phyloP scores from a whole-genome alignment of 1,139 yeast species.

The Candida sanyaensis region DNA sequence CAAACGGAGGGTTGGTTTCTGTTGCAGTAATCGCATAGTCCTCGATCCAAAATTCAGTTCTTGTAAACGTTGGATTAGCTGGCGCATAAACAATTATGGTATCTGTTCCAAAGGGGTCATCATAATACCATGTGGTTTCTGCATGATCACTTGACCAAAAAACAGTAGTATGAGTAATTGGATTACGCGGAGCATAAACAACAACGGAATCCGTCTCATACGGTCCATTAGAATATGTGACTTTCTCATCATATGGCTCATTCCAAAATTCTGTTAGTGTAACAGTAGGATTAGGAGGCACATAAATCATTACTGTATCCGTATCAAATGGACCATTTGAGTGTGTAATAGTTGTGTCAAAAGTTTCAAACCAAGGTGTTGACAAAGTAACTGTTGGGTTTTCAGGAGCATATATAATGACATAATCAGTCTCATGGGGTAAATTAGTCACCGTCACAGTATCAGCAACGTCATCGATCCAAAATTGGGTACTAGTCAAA shows the following conservation, averaged over 20 bases:
- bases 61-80: constrained; percentile 10
- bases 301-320: constrained; percentile 19
- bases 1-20: background rate
- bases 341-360: constrained; percentile 9
- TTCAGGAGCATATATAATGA: background rate
- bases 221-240: constrained; percentile 9
- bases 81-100: constrained; percentile 19
- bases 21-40: constrained; percentile 6
- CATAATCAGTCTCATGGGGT: no score
- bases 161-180: constrained; percentile 8
- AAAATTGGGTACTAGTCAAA: background rate
- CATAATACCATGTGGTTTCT: constrained; percentile 12
- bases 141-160: constrained; percentile 9
- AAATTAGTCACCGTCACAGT: no score
- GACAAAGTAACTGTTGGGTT: background rate
- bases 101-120: constrained; percentile 9
- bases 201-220: constrained; percentile 18
- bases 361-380: background rate
- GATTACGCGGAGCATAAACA: constrained; percentile 19
- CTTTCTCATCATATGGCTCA: constrained; percentile 3
- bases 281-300: constrained; percentile 17
- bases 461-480: no score
- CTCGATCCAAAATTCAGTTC: background rate
- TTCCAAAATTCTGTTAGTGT: constrained; percentile 15
- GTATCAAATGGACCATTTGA: constrained; percentile 15